Base-by-base conservation (phyloP, 108 stramenopile species). In the Nitzschia sp. region DNA sequence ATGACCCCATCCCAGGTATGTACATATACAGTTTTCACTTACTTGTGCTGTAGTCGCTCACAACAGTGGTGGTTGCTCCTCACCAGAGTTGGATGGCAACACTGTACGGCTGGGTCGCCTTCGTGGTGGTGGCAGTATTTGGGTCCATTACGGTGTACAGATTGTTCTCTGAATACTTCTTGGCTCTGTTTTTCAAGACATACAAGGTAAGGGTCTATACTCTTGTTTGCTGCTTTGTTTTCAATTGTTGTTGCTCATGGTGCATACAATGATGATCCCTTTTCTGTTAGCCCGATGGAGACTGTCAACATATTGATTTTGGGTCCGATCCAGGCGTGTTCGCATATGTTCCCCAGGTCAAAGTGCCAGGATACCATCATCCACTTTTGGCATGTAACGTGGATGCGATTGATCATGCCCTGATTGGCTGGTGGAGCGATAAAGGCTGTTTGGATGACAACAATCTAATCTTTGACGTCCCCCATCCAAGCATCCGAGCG, bases 281-380 rank as follows among this genome's bases (percentile, higher is more conserved):
- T 9, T 21, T 10, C 46, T 62, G 40, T 22, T 40, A 83, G 80
- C 76, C 76, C 14, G 37, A 15, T 15, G 84, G 86, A 15, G 46
- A 46, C 15, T 70, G 75, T 58, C 85, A 86, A 46, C 52, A 71
- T 0, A 85, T 86, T 53, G 88, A 90, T 44, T 90, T 86, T 50
- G 76, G 75, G 39, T 69, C 69, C 42, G 73, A 77, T 25, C 61
- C 60, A 29, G 85, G 81, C 26, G 69, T 83, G 39, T 78, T 65
- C 50, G 82, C 51, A 6, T 89, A 86, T 62, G 74, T 86, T 57
- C 85, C 88, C 21, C 81, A 84, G 54, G 57, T 86, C 10, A 72
- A 72, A 41, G 59, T 72, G 10, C 62, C 25, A 10, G 75, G 75
- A 6, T 83, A 74, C 64, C 69, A 71, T 37, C 83, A 83, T 48